Evolutionary conservation across 805 yeast genomes (phyloP).

Genomic region (Torulaspora indica): DNA sequence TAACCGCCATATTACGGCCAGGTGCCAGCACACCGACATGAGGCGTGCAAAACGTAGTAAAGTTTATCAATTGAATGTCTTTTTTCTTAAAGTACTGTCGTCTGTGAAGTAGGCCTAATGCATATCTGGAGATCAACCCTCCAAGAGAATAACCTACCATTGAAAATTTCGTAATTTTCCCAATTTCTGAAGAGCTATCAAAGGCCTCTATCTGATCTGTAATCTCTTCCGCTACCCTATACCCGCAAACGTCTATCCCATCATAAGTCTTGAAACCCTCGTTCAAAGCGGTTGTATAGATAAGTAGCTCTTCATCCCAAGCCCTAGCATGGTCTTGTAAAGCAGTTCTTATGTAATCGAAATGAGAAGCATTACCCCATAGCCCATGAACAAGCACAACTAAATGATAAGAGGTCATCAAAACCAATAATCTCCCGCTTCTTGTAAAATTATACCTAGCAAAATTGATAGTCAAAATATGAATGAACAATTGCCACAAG

Average conservation of each 20-base stretch:
- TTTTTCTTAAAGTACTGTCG: conserved; percentile 43
- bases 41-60: conserved; percentile 63
- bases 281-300: conserved; percentile 45
- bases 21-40: conserved; percentile 66
- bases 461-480: no score
- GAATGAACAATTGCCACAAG: background rate
- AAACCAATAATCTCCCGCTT: background rate
- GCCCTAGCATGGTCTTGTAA: conserved; percentile 35
- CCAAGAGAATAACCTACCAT: conserved; percentile 82
- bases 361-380: conserved; percentile 74
- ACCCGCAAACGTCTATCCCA: conserved; percentile 82
- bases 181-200: conserved; percentile 16
- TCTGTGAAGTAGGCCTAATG: conserved; percentile 64
- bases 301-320: conserved; percentile 21
- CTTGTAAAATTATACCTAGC: background rate
- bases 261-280: conserved; percentile 77
- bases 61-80: conserved; percentile 52
- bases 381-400: conserved; percentile 62
- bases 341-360: conserved; percentile 54
- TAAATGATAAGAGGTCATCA: conserved; percentile 40
- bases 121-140: conserved; percentile 73
- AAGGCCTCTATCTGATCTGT: conserved; percentile 34
- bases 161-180: conserved; percentile 57
- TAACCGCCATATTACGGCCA: conserved; percentile 46
- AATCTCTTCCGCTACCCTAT: conserved; percentile 68